Evolutionary conservation across 2,329 filamentous ascomycete genomes (phyloP).

Genomic region (Xylaria sp.): DNA sequence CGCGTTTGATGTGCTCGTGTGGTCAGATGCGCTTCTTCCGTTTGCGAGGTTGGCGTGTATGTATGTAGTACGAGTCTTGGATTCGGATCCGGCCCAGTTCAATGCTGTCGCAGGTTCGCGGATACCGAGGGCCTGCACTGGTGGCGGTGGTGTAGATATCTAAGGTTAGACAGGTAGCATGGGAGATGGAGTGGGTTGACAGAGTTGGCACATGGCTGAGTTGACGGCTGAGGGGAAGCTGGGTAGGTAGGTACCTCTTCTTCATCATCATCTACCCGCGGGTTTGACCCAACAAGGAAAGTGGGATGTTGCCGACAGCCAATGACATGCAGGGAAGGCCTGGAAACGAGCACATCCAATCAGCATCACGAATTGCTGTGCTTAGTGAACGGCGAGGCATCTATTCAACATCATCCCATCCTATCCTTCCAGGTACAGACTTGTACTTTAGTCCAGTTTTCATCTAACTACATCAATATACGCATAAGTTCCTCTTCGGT

Average conservation of each 20-base stretch:
- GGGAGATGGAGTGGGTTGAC: conserved; percentile 15
- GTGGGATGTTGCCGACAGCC: conserved; percentile 28
- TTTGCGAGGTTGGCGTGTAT: conserved; percentile 2
- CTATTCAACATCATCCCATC: conserved; percentile 24
- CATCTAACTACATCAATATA: not conserved
- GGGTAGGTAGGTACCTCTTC: not conserved
- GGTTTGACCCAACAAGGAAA: conserved; percentile 28
- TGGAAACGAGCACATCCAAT: conserved; percentile 15
- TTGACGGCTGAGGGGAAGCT: conserved; percentile 10
- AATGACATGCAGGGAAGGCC: conserved; percentile 21
- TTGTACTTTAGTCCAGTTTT: too few relatives aligned
- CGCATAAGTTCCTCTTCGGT: too few relatives aligned
- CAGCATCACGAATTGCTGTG: not conserved
- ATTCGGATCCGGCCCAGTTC: not conserved
- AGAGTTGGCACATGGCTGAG: conserved; percentile 2
- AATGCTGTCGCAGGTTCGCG: not conserved
- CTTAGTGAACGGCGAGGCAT: conserved; percentile 18
- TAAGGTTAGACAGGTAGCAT: conserved; percentile 20
- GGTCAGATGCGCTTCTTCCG: not conserved
- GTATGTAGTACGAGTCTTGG: not conserved
- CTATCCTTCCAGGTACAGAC: not conserved
- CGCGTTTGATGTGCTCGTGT: not conserved
- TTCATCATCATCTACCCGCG: conserved; percentile 1
- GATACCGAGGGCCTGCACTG: not conserved
- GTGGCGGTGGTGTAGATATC: conserved; percentile 1